Evolutionary conservation across 139 green algal genomes (phyloP), one percentile per base, ranked within the genome.

Genomic region (Chlamydomonas eustigma): DNA sequence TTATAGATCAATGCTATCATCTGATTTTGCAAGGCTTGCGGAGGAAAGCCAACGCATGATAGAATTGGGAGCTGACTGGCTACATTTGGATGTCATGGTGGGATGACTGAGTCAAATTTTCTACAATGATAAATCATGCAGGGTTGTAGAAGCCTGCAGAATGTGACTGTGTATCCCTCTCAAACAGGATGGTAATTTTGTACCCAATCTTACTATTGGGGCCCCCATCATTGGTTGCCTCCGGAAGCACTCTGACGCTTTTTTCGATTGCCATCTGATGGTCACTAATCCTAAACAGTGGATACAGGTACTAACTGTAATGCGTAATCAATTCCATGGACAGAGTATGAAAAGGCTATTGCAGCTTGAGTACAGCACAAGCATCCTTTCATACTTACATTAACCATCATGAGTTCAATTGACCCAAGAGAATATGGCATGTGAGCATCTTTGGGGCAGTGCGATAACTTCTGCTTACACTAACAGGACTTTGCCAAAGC

Each of bases 171-270:
- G 66, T 35, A 22, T 73, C 34, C 66, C 44, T 50, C 8, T 35
- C 22, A 12, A 37, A 2, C 75, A 90, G 85, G 86, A 96, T 76
- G 96, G 94, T 2, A 90, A 98, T 78, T 97, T 98, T 79, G 94
- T 98, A 8, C 91, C 90, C 22, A 98, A 98, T 82, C 81, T 98
- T 18, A 98, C 94, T 0, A 87, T 98, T 25, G 94, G 94, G 3
- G 82, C 90, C 2, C 92, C 93, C 0, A 88, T 98, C 3, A 87
- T 97, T 37, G 86, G 89, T 39, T 88, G 77, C 32, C 81, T 98
- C 25, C 82, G 92, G 30, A 92, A 92, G 71, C 84, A 93, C 84
- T 90, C 90, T 0, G 8, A 71, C 12, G 90, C 91, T 4, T 98
- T 97, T 77, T 74, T 98, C 34, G 94, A 98, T 85, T 96, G 90